phyloP scores from a whole-genome alignment of 2,329 filamentous ascomycete genomes.

The Sclerotiophoma versabilis region DNA sequence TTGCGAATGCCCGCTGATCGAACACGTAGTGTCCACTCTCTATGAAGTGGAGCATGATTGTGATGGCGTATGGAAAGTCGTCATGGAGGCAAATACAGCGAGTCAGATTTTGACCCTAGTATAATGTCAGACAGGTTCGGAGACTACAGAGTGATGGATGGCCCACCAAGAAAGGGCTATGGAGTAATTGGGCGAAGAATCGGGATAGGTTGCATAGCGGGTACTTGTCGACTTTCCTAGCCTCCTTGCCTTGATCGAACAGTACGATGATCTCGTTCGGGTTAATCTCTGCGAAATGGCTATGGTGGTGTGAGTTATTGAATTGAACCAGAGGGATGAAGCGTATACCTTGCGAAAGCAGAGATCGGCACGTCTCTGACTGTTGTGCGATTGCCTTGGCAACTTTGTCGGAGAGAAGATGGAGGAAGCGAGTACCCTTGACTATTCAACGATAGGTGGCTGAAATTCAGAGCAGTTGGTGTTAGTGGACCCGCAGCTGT shows the following conservation, averaged over 20 bases:
- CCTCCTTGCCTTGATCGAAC: slow-evolving; percentile 26
- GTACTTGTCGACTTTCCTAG: slow-evolving; percentile 24
- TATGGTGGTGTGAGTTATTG: slow-evolving; percentile 7
- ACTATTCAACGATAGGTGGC: slow-evolving; percentile 19
- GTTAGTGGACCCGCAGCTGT: slow-evolving; percentile 1
- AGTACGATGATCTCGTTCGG: slow-evolving; percentile 24
- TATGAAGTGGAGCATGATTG: slow-evolving; percentile 30
- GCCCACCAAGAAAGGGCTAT: slow-evolving; percentile 20
- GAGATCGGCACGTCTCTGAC: slow-evolving; percentile 7
- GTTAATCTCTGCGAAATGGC: slow-evolving; percentile 15
- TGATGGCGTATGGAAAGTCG: slow-evolving; percentile 31
- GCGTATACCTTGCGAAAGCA: slow-evolving; percentile 18
- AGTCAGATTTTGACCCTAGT: background rate
- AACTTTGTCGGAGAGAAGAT: background rate
- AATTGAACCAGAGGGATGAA: background rate
- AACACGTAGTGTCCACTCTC: slow-evolving; percentile 28
- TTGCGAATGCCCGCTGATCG: slow-evolving; percentile 11
- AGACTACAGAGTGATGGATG: too few relatives aligned
- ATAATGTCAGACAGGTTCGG: background rate
- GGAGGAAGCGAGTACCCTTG: background rate
- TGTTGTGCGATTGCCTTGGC: slow-evolving; percentile 10
- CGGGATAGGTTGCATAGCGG: slow-evolving; percentile 23
- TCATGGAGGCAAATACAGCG: slow-evolving; percentile 27
- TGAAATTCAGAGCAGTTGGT: slow-evolving; percentile 23
- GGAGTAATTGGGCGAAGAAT: slow-evolving; percentile 23